A percentile compares a stretch with the other conserved stretches of the same genome.
Evolutionary conservation across 139 green algal genomes (phyloP).

Genomic region (Tetraselmis chui): DNA sequence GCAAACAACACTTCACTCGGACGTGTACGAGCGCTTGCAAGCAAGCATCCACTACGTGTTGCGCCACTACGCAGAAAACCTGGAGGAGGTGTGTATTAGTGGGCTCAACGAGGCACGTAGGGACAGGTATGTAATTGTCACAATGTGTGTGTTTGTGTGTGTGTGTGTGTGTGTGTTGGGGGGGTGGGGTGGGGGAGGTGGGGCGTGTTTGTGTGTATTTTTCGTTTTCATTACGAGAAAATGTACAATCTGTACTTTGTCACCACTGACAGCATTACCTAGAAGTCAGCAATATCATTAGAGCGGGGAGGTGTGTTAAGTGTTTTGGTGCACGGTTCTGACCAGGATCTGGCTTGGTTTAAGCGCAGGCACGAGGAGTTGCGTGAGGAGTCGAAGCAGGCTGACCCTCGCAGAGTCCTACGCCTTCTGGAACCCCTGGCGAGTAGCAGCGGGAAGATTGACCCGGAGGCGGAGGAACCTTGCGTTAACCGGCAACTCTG

Average conservation of each 20-base stretch:
- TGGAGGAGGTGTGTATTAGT: neutral
- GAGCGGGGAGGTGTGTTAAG: too few relatives aligned
- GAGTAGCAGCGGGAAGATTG: neutral
- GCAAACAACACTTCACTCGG: neutral
- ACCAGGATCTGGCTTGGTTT: too few relatives aligned
- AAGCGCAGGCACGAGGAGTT: neutral
- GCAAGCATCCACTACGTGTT: neutral
- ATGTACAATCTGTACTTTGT: too few relatives aligned
- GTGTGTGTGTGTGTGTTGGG: too few relatives aligned
- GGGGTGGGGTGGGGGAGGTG: too few relatives aligned
- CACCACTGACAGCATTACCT: too few relatives aligned
- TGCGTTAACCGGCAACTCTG: neutral
- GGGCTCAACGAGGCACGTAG: neutral
- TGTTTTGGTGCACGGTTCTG: too few relatives aligned
- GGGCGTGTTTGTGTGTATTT: too few relatives aligned
- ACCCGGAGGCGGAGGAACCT: neutral
- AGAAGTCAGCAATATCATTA: too few relatives aligned
- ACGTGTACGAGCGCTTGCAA: neutral
- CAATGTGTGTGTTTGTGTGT: too few relatives aligned
- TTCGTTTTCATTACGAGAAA: too few relatives aligned
- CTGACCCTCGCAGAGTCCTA: neutral
- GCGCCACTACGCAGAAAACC: neutral
- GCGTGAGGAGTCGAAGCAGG: neutral
- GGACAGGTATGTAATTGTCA: too few relatives aligned
- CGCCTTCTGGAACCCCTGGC: neutral